Conservation (phyloP, 2,329 filamentous ascomycete species). For the Macrophomina phaseolina region DNA sequence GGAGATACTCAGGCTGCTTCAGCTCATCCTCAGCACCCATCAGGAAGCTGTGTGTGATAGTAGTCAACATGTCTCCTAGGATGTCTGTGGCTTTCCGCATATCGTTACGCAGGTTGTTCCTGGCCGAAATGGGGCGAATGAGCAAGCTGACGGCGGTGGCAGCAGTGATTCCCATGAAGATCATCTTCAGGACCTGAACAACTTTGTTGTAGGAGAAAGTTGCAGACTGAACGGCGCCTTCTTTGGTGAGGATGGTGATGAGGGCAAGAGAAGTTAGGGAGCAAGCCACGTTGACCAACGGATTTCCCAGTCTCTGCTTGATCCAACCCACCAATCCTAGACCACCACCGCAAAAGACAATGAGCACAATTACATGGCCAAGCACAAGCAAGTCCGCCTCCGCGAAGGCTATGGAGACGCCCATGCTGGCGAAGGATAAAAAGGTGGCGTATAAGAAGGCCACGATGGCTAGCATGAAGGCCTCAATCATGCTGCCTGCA, state of each 20-base stretch:
- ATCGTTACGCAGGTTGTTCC: slow-evolving; percentile 73
- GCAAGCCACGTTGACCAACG: slow-evolving; percentile 81
- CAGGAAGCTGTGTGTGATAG: slow-evolving; percentile 83
- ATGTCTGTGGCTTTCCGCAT: slow-evolving; percentile 76
- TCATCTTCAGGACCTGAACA: slow-evolving; percentile 66
- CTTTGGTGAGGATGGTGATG: slow-evolving; percentile 89
- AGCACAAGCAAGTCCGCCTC: slow-evolving; percentile 69
- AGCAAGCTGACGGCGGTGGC: slow-evolving; percentile 63
- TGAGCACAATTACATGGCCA: slow-evolving; percentile 78
- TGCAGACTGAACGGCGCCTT: slow-evolving; percentile 82
- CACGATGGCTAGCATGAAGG: slow-evolving; percentile 74
- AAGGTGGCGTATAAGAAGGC: slow-evolving; percentile 81
- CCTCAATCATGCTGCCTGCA: slow-evolving; percentile 70
- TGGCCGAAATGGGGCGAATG: slow-evolving; percentile 79
- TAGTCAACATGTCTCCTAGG: slow-evolving; percentile 79
- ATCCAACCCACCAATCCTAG: slow-evolving; percentile 88
- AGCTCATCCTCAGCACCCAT: slow-evolving; percentile 82
- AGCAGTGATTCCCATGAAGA: slow-evolving; percentile 63
- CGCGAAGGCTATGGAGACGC: slow-evolving; percentile 80
- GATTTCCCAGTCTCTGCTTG: slow-evolving; percentile 78
- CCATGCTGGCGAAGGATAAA: slow-evolving; percentile 84
- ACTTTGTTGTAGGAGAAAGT: slow-evolving; percentile 84
- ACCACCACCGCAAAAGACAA: slow-evolving; percentile 84
- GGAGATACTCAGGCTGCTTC: slow-evolving; percentile 67
- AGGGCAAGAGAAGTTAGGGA: slow-evolving; percentile 87